Evolutionary conservation across 306 rosid genomes (phyloP), one percentile per base, ranked within the genome.

Genomic region (Cajanus cajan): DNA sequence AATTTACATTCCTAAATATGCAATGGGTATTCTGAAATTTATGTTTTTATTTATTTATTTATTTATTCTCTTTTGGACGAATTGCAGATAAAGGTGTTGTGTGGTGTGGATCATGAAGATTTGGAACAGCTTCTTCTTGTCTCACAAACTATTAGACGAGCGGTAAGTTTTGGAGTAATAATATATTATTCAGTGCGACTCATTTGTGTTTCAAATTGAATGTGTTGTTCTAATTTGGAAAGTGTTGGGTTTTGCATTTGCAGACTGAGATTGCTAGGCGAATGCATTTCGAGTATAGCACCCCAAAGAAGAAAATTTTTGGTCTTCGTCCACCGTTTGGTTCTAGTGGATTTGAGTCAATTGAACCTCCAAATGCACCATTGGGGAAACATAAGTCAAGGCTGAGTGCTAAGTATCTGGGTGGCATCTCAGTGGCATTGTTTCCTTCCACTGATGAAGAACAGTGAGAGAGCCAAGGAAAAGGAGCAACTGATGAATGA

Each of bases 41-140:
- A 2, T 25, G 31, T 6, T 14, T 61, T 34, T 44, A 1, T 3
- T 3, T 3, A 1, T 3, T 28, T 28, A 28, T 28, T 28, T n/a
- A n/a, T 2, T 13, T 4, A 7, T 21, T 2, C 6, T 15, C 10
- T 7, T 13, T 39, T 50, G n/a, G 6, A 13, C 69, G 33, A 61
- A 34, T 78, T 76, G 58, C 82, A 94, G 98, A 61, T 90, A 52
- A 86, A 74, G 89, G 79, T 94, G 41, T 48, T 94, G 47, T 90
- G 96, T 48, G 83, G 95, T 41, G 97, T 92, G 4, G 88, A 90
- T 6, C 98, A 94, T 66, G 92, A 90, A 10, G 98, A 94, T 83
- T 77, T 94, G 79, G 71, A 82, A 58, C 90, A 89, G 83, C 96
- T 94, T 47, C 48, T 80, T 66, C 84, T 45, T 7, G 94, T 94